Evolutionary conservation across 768 basidiomycete species (phyloP).

Genomic region (Mycena venus): DNA sequence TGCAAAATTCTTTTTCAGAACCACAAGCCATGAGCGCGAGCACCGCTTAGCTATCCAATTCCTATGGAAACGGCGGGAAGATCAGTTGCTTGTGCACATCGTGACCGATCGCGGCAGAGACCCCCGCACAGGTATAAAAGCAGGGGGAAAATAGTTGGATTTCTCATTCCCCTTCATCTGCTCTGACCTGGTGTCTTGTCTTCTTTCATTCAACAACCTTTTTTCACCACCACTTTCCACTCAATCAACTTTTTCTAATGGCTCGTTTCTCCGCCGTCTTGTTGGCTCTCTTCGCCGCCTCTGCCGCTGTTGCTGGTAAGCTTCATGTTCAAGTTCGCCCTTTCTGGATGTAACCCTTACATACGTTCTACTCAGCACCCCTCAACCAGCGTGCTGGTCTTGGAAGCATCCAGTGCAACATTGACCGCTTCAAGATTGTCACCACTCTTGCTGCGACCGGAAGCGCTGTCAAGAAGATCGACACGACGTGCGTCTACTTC

Average conservation of each 20-base stretch:
- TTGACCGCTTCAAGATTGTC: constrained; percentile 42
- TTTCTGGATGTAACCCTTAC: neutral
- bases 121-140: constrained; percentile 11
- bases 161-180: constrained; percentile 33
- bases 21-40: no score
- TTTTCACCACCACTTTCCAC: neutral
- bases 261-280: constrained; percentile 36
- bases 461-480: constrained; percentile 37
- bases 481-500: constrained; percentile 27
- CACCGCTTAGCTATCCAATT: neutral
- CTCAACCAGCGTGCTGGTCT: constrained; percentile 9
- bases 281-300: constrained; percentile 27
- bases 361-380: neutral
- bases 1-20: no score
- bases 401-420: constrained; percentile 34
- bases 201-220: constrained; percentile 19
- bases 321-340: neutral
- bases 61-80: neutral
- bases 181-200: constrained; percentile 37
- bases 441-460: constrained; percentile 37
- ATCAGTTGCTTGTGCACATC: neutral
- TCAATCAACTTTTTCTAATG: constrained; percentile 29
- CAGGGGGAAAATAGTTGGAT: neutral
- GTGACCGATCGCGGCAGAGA: neutral
- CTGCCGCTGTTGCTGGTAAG: constrained; percentile 19